Evolutionary conservation across 257 asterid genomes (phyloP).

Genomic region (Lantana camara): DNA sequence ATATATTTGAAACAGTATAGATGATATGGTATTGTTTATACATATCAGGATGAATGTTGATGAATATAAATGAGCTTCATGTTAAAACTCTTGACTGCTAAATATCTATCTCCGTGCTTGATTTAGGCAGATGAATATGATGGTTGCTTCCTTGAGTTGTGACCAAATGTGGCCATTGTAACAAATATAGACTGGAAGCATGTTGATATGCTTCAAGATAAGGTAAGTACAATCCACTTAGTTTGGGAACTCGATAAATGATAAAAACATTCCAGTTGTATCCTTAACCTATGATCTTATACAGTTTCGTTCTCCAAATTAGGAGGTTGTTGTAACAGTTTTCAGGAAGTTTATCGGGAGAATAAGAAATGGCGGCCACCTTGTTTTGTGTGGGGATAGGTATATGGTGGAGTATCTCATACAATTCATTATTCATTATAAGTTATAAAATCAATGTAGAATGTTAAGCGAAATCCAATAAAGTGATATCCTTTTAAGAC

Average conservation of each 20-base stretch:
- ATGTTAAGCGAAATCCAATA: too few relatives aligned
- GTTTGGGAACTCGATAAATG: not conserved
- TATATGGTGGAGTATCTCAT: not conserved
- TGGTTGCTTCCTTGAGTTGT: constrained; percentile 43
- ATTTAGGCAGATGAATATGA: constrained; percentile 52
- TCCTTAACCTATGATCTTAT: constrained; percentile 15
- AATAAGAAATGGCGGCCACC: constrained; percentile 38
- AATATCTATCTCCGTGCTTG: constrained; percentile 6
- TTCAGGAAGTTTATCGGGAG: constrained; percentile 36
- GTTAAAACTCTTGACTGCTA: constrained; percentile 6
- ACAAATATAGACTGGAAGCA: constrained; percentile 50
- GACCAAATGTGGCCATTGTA: constrained; percentile 39
- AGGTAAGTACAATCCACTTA: constrained; percentile 30
- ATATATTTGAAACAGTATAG: too few relatives aligned
- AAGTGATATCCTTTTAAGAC: too few relatives aligned
- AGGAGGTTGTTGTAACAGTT: constrained; percentile 36
- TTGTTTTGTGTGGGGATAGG: constrained; percentile 45
- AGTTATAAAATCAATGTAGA: not conserved
- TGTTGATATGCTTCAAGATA: constrained; percentile 39
- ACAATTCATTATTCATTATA: constrained; percentile 12
- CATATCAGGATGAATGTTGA: not conserved
- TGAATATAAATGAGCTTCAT: not conserved
- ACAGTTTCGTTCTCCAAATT: constrained; percentile 6
- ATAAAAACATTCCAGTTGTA: not conserved
- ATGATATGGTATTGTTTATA: not conserved